Evolutionary conservation across 2,329 filamentous ascomycete species (phyloP).

Genomic region (Colletotrichum sp.): DNA sequence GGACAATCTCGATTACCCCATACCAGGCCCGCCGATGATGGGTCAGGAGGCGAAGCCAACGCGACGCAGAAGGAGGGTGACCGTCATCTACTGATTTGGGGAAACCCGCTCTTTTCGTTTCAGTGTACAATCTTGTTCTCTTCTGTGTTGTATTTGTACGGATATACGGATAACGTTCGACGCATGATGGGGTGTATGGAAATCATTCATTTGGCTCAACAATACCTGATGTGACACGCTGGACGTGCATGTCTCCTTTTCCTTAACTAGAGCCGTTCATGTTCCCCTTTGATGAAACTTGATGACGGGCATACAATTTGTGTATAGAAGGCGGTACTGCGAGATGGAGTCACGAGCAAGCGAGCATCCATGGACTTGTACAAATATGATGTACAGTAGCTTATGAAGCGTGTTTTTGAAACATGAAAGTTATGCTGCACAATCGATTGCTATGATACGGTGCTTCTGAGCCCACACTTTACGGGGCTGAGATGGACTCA

Average conservation of each 20-base stretch:
- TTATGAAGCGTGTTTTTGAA: background rate
- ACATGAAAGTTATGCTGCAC: background rate
- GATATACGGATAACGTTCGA: background rate
- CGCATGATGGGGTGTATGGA: background rate
- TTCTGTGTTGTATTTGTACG: background rate
- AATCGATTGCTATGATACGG: background rate
- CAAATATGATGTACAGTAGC: background rate
- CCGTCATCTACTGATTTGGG: slow-evolving; percentile 1
- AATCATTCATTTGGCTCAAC: background rate
- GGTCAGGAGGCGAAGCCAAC: slow-evolving; percentile 24
- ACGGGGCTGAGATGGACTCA: background rate
- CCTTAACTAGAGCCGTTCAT: background rate
- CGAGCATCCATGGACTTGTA: background rate
- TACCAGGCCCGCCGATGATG: slow-evolving; percentile 31
- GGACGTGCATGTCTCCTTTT: background rate
- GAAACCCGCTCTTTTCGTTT: background rate
- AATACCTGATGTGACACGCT: background rate
- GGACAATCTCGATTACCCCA: slow-evolving; percentile 30
- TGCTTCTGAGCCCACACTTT: background rate
- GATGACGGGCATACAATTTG: background rate
- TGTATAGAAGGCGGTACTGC: background rate
- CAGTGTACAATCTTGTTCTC: background rate
- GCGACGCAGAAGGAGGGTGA: background rate
- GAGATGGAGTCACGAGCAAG: background rate
- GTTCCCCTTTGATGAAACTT: background rate